Base-by-base conservation (phyloP, 768 basidiomycete genomes). In the Termitomyces sp. region DNA sequence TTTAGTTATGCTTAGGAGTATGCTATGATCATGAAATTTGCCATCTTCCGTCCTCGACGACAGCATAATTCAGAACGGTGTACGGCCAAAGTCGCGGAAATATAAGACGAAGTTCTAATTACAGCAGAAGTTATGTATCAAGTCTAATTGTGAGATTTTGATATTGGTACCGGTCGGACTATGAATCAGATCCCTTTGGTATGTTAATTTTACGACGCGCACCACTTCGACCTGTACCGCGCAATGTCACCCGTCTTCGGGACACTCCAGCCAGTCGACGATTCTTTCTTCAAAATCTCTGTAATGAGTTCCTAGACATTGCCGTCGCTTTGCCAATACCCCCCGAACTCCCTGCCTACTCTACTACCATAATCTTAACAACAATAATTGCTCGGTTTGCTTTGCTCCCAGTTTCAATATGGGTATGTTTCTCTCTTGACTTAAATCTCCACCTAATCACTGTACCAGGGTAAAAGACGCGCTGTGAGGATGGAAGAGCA, bases 251-350 rank as follows among this genome's bases (percentile, higher is more conserved):
- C 56, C 44, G 50, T 50, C 61, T 61, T 26, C 44, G 50, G 36
- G 61, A 58, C 38, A 50, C 48, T 33, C 59, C 53, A 43, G 41
- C 61, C 33, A 64, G 59, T 46, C 66, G 71, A 60, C 67, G 72
- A n/a, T 72, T 66, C 52, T 74, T 77, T 48, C 68, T 82, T 36
- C 79, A 78, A 57, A 68, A 66, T 46, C 69, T 86, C 56, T 78
- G 80, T 38, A 78, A 91, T 66, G 85, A 83, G 10, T 91, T 92
- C 67, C 77, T 92, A 14, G 91, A 93, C 77, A 74, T 92, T 51
- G 87, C 91, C 26, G 68, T 83, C 40, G 89, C 88, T 4, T 74
- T 92, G n/a, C 91, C 91, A 2, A 75, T 83, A 63, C 89, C 91
- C 26, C 76, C 85, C 0, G 80, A 79, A 10, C 76, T 84, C 62